A percentile compares a stretch with the other conserved stretches of the same genome.
These are phyloP conservation scores for Piloderma croceum DNA, from an alignment of 768 basidiomycete genomes.

Conservation along the genomic window DNA sequence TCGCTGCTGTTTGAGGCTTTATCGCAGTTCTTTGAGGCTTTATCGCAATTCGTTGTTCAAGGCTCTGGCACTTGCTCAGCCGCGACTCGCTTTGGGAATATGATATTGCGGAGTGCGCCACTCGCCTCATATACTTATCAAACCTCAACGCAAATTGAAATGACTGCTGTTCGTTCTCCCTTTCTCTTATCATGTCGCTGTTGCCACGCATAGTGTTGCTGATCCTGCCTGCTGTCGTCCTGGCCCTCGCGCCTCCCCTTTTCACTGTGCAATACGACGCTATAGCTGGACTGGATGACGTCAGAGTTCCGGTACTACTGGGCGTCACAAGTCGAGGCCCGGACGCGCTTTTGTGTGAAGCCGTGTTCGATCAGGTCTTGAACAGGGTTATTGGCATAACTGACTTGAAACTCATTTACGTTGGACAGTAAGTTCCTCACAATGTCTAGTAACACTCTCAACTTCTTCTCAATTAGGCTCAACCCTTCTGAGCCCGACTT, in stretches of 20 bases:
- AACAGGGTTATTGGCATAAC: slow-evolving; percentile 57
- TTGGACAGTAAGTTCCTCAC: slow-evolving; percentile 56
- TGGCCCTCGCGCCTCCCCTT: background rate
- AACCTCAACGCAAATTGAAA: background rate
- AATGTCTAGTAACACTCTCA: slow-evolving; percentile 3
- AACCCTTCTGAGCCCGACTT: slow-evolving; percentile 67
- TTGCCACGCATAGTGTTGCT: background rate
- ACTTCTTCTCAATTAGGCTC: no score
- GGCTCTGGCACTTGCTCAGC: no score
- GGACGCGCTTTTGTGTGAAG: slow-evolving; percentile 79
- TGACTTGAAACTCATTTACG: slow-evolving; percentile 63
- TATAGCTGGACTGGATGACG: slow-evolving; percentile 10
- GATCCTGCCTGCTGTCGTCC: background rate
- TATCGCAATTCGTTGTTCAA: background rate
- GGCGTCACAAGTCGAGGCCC: slow-evolving; percentile 68
- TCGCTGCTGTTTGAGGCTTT: background rate
- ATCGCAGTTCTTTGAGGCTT: background rate
- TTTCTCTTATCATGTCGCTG: no score
- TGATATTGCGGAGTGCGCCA: no score
- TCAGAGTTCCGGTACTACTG: slow-evolving; percentile 44
- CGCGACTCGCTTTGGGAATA: no score
- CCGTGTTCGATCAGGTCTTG: slow-evolving; percentile 68
- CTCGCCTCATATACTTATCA: background rate
- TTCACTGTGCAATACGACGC: background rate
- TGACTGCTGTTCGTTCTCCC: no score